Evolutionary conservation across 192 early-diverging fungal species (phyloP), one percentile per base, ranked within the genome.

Genomic region (Anaeromyces robustus): DNA sequence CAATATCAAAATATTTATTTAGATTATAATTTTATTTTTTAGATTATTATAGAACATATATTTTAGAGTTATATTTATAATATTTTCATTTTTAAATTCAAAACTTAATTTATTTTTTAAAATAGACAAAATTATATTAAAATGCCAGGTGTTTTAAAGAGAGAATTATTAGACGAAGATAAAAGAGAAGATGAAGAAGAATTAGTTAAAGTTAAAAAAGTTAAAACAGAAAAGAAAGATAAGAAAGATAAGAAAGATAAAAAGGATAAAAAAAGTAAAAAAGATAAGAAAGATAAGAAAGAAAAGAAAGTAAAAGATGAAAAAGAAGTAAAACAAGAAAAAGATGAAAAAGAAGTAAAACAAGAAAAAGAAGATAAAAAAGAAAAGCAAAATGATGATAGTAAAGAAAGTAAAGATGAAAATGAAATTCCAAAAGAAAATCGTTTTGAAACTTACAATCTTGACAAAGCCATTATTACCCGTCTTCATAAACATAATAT

Each of bases 401-500:
- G 82, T 68, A 81, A 84, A n/a, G 78, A 39, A n/a, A 80, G 77
- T 22, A 81, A 85, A 34, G 83, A 80, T 14, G 83, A 82, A 52
- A 86, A 85, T 29, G 87, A 90, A 29, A 85, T 92, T 78, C 85
- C 89, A 78, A 90, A 91, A 37, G 86, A 89, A 78, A 81, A 90
- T 77, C 86, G 84, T 0, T 80, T 94, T 59, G 84, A 85, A 83
- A 88, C 86, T 77, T 94, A 92, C 83, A 86, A 88, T 30, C 85
- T 95, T 79, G 89, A 92, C 4, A 85, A 87, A 30, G 84, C 90
- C 26, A 96, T 95, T 29, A 81, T 94, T 77, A 86, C 86, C 37
- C 90, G 92, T 3, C 90, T 98, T 39, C 84, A 85, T n/a, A 83
- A 80, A 4, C 91, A 93, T 52, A 94, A 94, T 39, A 93, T 97